These are phyloP conservation scores for Vachellia pachyceras DNA, from an alignment of 306 rosid species.

Conservation along the genomic window DNA sequence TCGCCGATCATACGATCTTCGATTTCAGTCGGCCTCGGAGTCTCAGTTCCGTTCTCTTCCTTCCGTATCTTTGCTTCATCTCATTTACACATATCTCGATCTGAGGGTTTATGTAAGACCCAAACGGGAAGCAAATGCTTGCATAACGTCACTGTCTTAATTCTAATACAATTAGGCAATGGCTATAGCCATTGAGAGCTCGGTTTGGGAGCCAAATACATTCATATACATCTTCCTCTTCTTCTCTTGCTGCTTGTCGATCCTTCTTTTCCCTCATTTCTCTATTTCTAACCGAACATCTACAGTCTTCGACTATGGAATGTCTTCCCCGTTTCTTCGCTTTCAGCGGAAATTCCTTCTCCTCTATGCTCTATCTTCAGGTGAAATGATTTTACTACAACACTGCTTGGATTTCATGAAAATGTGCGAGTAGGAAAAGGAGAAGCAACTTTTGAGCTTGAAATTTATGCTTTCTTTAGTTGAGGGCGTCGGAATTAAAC, in stretches of 20 bases:
- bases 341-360: constrained; percentile 82
- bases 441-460: neutral
- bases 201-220: constrained; percentile 86
- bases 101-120: constrained; percentile 51
- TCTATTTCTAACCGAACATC: constrained; percentile 53
- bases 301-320: constrained; percentile 76
- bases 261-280: constrained; percentile 61
- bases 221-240: constrained; percentile 63
- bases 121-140: constrained; percentile 17
- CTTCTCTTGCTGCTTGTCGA: constrained; percentile 66
- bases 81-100: constrained; percentile 21
- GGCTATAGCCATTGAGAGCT: constrained; percentile 84
- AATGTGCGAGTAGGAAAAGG: constrained; percentile 28
- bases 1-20: constrained; percentile 22
- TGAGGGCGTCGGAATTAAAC: constrained; percentile 20
- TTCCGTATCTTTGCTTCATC: neutral
- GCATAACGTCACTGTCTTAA: constrained; percentile 15
- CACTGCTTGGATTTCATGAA: constrained; percentile 43
- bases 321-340: constrained; percentile 66
- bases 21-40: neutral
- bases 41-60: neutral
- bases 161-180: constrained; percentile 43
- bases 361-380: constrained; percentile 80
- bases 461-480: constrained; percentile 16
- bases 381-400: constrained; percentile 36